phyloP scores from a whole-genome alignment of 2,329 filamentous ascomycete species.

The Fusarium scirpi region DNA sequence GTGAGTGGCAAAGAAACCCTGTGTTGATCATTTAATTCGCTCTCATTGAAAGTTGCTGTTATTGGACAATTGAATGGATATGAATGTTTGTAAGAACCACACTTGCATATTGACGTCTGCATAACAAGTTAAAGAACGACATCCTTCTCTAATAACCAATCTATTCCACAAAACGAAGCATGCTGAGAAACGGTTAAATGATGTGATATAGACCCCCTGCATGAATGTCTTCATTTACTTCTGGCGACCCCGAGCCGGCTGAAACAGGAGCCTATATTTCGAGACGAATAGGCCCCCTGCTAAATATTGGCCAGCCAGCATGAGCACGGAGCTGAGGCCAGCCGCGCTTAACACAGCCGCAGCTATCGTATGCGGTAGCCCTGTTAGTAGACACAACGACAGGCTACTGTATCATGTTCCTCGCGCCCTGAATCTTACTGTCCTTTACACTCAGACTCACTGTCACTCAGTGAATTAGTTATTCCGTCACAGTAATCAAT shows the following conservation, averaged over 20 bases:
- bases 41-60: not conserved
- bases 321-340: slow-evolving; percentile 1
- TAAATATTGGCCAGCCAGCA: not conserved
- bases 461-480: not conserved
- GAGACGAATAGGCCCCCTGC: slow-evolving; percentile 33
- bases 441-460: not conserved
- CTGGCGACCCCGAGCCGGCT: slow-evolving; percentile 33
- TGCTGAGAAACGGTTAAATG: not conserved
- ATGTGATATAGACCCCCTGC: slow-evolving; percentile 25
- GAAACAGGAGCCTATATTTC: slow-evolving; percentile 35
- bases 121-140: slow-evolving; percentile 13
- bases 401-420: slow-evolving; percentile 4
- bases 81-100: not conserved
- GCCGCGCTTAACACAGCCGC: slow-evolving; percentile 25
- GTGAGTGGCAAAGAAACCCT: not conserved
- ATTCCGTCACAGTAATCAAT: slow-evolving; percentile 5
- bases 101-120: not conserved
- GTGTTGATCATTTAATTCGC: slow-evolving; percentile 20
- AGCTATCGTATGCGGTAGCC: slow-evolving; percentile 14
- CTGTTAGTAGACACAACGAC: slow-evolving; percentile 28
- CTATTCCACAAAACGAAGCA: slow-evolving; percentile 21
- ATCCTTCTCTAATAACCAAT: slow-evolving; percentile 27
- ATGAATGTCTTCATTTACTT: slow-evolving; percentile 28
- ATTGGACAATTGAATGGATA: slow-evolving; percentile 1
- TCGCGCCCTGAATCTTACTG: slow-evolving; percentile 21